Evolutionary conservation across 2,329 filamentous ascomycete species (phyloP).

Genomic region (Neonectria neomacrospora): DNA sequence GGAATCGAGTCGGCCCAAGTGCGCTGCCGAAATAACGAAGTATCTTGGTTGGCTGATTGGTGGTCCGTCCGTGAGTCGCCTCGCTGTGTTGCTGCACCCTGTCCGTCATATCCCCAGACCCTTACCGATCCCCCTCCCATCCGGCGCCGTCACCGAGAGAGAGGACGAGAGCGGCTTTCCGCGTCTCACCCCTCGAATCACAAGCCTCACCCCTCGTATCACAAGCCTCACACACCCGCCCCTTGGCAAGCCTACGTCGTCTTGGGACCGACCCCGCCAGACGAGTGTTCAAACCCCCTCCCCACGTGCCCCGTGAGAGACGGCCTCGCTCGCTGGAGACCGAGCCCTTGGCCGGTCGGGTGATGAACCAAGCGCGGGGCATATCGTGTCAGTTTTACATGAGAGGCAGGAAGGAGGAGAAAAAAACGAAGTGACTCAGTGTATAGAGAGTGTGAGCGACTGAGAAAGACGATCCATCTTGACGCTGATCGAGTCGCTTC

Average conservation of each 20-base stretch:
- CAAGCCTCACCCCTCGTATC: slow-evolving; percentile 6
- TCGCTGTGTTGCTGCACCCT: slow-evolving; percentile 35
- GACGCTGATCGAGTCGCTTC: background rate
- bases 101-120: slow-evolving; percentile 10
- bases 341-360: slow-evolving; percentile 32
- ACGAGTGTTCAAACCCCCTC: slow-evolving; percentile 30
- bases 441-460: slow-evolving; percentile 6
- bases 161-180: slow-evolving; percentile 9
- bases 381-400: slow-evolving; percentile 42
- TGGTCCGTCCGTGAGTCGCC: slow-evolving; percentile 33
- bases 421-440: slow-evolving; percentile 13
- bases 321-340: slow-evolving; percentile 30
- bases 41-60: slow-evolving; percentile 22
- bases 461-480: slow-evolving; percentile 3
- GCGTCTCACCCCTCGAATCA: slow-evolving; percentile 4
- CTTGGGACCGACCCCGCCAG: slow-evolving; percentile 20
- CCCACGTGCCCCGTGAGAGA: slow-evolving; percentile 43
- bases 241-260: slow-evolving; percentile 7
- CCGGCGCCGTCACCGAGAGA: slow-evolving; percentile 19
- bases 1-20: slow-evolving; percentile 4
- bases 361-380: slow-evolving; percentile 35
- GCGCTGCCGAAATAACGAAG: slow-evolving; percentile 6
- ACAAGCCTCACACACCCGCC: slow-evolving; percentile 2
- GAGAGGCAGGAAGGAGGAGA: slow-evolving; percentile 23
- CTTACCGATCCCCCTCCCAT: slow-evolving; percentile 19